Conservation (phyloP, 2,329 filamentous ascomycete genomes). For the Pyricularia sp. region DNA sequence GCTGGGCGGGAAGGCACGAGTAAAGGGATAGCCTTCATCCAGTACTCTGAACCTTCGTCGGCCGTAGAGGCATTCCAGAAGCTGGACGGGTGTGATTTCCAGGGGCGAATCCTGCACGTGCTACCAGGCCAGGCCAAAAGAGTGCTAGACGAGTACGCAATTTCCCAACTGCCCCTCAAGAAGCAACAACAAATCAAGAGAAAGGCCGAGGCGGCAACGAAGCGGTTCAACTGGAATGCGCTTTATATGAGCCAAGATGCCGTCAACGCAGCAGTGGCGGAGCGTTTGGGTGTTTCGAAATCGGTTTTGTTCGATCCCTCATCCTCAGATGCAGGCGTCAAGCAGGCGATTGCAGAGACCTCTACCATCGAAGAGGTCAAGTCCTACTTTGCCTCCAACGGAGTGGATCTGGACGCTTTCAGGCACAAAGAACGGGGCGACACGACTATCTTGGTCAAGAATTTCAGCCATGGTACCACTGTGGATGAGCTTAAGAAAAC, state of each 20-base stretch:
- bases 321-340: constrained; percentile 85
- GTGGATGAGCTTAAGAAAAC: constrained; percentile 68
- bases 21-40: constrained; percentile 87
- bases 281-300: constrained; percentile 81
- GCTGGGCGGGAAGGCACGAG: constrained; percentile 61
- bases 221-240: constrained; percentile 96
- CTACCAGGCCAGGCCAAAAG: constrained; percentile 77
- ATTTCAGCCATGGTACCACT: constrained; percentile 78
- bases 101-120: constrained; percentile 86
- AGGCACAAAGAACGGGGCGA: constrained; percentile 78
- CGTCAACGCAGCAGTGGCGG: constrained; percentile 81
- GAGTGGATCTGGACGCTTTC: constrained; percentile 87
- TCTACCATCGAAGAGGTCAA: constrained; percentile 93
- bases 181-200: constrained; percentile 87
- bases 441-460: constrained; percentile 84
- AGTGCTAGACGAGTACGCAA: constrained; percentile 74
- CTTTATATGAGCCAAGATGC: constrained; percentile 98
- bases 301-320: constrained; percentile 91
- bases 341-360: constrained; percentile 90
- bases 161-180: constrained; percentile 88
- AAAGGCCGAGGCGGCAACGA: constrained; percentile 68
- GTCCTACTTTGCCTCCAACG: constrained; percentile 77
- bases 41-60: constrained; percentile 61
- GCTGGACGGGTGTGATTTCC: constrained; percentile 79
- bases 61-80: constrained; percentile 72